Evolutionary conservation across 768 basidiomycete species (phyloP).

Genomic region (Rhodosporidiobolus sp.): DNA sequence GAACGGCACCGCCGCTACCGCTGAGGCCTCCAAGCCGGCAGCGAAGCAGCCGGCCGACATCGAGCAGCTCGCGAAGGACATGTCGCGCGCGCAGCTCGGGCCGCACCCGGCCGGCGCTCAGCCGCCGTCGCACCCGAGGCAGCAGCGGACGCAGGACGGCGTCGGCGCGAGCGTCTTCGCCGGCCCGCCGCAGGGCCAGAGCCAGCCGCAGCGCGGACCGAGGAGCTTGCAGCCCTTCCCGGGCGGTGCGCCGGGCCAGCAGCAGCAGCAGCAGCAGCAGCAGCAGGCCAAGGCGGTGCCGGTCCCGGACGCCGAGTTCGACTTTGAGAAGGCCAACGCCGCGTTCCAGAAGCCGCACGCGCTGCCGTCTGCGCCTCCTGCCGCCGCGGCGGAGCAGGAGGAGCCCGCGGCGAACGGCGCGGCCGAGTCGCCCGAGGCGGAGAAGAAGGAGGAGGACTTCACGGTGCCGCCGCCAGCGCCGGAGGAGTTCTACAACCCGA

Average conservation of each 20-base stretch:
- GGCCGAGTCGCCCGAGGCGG: background rate
- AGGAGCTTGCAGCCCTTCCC: background rate
- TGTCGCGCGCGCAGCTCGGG: slow-evolving; percentile 21
- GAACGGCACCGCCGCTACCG: slow-evolving; percentile 7
- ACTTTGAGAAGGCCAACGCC: slow-evolving; percentile 45
- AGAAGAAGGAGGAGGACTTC: slow-evolving; percentile 37
- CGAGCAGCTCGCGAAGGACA: slow-evolving; percentile 39
- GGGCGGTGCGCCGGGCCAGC: background rate
- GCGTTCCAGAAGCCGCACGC: slow-evolving; percentile 43
- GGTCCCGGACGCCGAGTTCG: slow-evolving; percentile 43
- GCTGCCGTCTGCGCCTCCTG: background rate
- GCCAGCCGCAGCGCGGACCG: background rate
- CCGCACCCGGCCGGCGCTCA: background rate
- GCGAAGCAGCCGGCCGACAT: slow-evolving; percentile 26
- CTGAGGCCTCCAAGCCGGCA: background rate
- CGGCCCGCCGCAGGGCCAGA: background rate
- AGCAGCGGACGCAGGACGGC: slow-evolving; percentile 20
- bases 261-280: background rate
- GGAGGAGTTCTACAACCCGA: slow-evolving; percentile 44
- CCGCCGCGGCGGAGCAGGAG: background rate
- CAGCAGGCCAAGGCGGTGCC: background rate
- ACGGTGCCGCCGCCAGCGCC: slow-evolving; percentile 26
- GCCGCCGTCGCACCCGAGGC: slow-evolving; percentile 1
- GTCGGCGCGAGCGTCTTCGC: slow-evolving; percentile 26
- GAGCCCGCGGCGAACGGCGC: background rate